Conservation (phyloP, 306 rosid species). For the Dalbergia cochinchinensis region DNA sequence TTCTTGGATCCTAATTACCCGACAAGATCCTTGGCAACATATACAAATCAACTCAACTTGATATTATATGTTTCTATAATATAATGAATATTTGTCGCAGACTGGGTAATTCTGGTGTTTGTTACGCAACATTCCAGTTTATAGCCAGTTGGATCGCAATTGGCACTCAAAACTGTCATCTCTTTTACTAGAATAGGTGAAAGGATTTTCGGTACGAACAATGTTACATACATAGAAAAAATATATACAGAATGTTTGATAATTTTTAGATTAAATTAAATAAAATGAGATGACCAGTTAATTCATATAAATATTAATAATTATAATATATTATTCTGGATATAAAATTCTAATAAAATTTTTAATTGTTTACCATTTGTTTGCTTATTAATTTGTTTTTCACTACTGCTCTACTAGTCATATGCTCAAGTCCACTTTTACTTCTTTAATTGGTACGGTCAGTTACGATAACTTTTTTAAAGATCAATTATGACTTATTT, state of each 20-base stretch:
- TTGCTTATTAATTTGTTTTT: too few relatives aligned
- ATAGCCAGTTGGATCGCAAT: neutral
- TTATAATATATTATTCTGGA: too few relatives aligned
- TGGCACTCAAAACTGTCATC: neutral
- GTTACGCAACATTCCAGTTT: neutral
- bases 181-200: neutral
- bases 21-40: slow-evolving; percentile 46
- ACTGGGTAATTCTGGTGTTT: neutral
- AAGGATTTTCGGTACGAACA: neutral
- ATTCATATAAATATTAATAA: too few relatives aligned
- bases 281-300: too few relatives aligned
- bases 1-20: slow-evolving; percentile 27
- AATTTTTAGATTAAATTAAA: too few relatives aligned
- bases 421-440: neutral
- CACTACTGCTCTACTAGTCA: too few relatives aligned
- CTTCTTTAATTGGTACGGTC: neutral
- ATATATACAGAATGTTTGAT: too few relatives aligned
- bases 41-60: slow-evolving; percentile 26
- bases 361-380: too few relatives aligned
- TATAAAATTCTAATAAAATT: too few relatives aligned
- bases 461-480: neutral
- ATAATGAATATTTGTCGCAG: slow-evolving; percentile 12
- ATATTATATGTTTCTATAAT: neutral
- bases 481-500: neutral
- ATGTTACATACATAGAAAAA: too few relatives aligned